phyloP scores from a whole-genome alignment of 352 stramenopile genomes.

The Globisporangium lucens region DNA sequence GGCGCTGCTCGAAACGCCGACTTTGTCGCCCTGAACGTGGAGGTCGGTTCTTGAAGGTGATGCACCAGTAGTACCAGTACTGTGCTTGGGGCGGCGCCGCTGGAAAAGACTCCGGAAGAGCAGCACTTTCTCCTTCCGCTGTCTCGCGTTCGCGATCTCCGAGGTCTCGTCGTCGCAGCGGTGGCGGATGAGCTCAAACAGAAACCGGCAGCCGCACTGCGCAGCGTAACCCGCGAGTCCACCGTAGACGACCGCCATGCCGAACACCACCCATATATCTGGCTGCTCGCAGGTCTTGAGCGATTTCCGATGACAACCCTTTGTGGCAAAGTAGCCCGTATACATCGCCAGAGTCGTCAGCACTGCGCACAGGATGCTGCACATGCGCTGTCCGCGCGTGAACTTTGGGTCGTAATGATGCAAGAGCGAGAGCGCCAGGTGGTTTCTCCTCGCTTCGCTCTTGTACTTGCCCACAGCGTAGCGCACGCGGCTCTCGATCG shows the following conservation, averaged over 20 bases:
- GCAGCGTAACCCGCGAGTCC: conserved; percentile 38
- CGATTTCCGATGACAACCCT: conserved; percentile 56
- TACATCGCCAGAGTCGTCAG: conserved; percentile 47
- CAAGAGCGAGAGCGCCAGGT: conserved; percentile 50
- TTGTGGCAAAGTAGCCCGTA: conserved; percentile 41
- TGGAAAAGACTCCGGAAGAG: conserved; percentile 48
- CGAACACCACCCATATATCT: conserved; percentile 35
- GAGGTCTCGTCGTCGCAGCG: conserved; percentile 58
- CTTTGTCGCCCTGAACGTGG: background rate
- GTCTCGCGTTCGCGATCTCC: conserved; percentile 46
- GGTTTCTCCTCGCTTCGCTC: conserved; percentile 34
- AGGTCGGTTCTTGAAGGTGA: background rate
- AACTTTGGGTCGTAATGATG: conserved; percentile 55
- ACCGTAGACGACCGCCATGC: conserved; percentile 58
- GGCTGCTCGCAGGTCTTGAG: conserved; percentile 64
- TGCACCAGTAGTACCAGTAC: background rate
- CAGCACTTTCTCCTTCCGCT: conserved; percentile 78
- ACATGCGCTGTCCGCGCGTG: conserved; percentile 52
- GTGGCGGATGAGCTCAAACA: conserved; percentile 66
- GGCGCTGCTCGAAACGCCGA: background rate
- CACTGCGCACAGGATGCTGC: conserved; percentile 42
- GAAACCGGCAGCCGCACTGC: conserved; percentile 26
- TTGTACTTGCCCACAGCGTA: conserved; percentile 54
- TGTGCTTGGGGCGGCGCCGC: background rate
- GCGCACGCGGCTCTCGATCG: conserved; percentile 44